Base-by-base conservation (phyloP, 2,329 filamentous ascomycete genomes). In the Aspergillus sp. region DNA sequence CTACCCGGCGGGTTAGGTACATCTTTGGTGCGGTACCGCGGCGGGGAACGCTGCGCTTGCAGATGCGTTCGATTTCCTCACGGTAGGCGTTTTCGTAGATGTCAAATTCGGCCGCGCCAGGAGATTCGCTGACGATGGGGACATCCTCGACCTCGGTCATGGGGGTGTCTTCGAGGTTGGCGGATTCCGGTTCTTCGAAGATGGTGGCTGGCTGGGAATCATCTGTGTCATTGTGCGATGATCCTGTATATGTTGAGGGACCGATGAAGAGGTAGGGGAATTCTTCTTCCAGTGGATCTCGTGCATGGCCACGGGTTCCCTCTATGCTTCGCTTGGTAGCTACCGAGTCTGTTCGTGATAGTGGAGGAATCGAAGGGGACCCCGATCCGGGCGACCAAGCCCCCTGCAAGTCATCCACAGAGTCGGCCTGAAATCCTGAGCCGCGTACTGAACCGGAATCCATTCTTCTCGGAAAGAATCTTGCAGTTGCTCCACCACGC, bases 71-170 rank as follows among this genome's bases (percentile, higher is more conserved):
- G 23, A 93, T 80, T 69, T 96, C 88, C 51, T 86, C 81, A 60
- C 88, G 82, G 64, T 95, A 96, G 0, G 91, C 91, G 1, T 80
- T 82, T 65, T 95, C 88, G 65, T 95, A 96, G 49, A 97, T 85
- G 61, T 93, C 84, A 58, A 88, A 88, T 51, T 94, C 89, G 5
- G 88, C 86, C 1, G 84, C 85, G 0, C 85, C 85, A 2, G 91
- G 91, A 1, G 88, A 94, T 67, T 95, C 90, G 25, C 87, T 88
- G 37, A 95, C 83, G 4, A 85, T 65, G 19, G 63, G 69, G 19
- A 59, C 57, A 9, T 39, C 17, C 15, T 39, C 37, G 10, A 55
- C 52, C 6, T 25, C 47, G 13, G 46, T 46, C 22, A 45, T 41
- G 32, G 33, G 43, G 13, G 51, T 50, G 10, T 64, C 68, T 7